Conservation (phyloP, 768 basidiomycete genomes). For the Kwoniella heveanensis region DNA sequence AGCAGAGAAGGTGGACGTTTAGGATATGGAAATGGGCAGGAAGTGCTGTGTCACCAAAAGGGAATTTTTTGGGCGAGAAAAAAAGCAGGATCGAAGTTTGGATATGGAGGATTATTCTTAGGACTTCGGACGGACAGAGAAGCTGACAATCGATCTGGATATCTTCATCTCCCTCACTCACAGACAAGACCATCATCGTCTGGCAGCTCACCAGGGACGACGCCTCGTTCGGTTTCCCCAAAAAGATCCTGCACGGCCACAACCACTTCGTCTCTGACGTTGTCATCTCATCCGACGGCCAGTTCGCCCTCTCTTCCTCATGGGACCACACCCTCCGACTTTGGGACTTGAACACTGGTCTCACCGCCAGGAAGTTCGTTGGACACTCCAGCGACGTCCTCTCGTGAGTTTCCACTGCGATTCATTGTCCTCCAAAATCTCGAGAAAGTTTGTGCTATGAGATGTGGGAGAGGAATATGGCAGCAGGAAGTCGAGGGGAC, state of each 20-base stretch:
- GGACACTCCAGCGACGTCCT: constrained; percentile 98
- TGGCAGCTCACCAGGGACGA: constrained; percentile 90
- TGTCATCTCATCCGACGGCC: constrained; percentile 98
- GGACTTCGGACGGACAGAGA: neutral
- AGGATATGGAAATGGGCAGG: too few relatives aligned
- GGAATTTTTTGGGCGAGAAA: neutral
- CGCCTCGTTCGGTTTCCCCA: constrained; percentile 84
- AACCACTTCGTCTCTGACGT: constrained; percentile 99
- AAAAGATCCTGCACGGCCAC: constrained; percentile 95
- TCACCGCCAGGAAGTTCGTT: constrained; percentile 94
- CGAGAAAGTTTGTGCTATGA: too few relatives aligned
- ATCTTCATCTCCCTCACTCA: neutral
- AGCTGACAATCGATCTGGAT: constrained; percentile 3
- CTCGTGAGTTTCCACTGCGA: constrained; percentile 62
- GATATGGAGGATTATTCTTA: too few relatives aligned
- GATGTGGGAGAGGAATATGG: too few relatives aligned
- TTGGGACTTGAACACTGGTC: constrained; percentile 98
- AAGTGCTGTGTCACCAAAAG: too few relatives aligned
- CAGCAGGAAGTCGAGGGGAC: too few relatives aligned
- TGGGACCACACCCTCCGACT: constrained; percentile 99
- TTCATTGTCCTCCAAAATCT: too few relatives aligned
- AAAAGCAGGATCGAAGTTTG: too few relatives aligned
- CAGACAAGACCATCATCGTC: constrained; percentile 99
- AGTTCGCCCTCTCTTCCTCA: constrained; percentile 97
- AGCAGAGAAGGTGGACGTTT: neutral